Evolutionary conservation across 345 rosid genomes (phyloP), one percentile per base, ranked within the genome.

Genomic region (Alliaria petiolata): DNA sequence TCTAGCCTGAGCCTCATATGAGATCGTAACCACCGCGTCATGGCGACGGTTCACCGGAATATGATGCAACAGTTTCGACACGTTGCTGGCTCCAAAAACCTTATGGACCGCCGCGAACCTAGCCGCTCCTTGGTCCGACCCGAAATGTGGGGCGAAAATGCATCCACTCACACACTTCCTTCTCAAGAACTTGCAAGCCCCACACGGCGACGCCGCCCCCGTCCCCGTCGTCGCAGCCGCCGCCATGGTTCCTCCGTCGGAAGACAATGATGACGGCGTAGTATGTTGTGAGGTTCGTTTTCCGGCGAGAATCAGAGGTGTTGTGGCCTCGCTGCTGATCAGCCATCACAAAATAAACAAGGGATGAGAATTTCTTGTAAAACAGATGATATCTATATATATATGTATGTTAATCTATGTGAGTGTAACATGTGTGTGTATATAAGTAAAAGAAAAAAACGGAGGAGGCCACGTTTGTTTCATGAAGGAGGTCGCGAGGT

Each of bases 181-280:
- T 82, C 98, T 86, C 76, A 93, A 78, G 85, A 93, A 93, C 85
- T 91, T 93, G 74, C 98, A 93, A 44, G 98, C 98, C 19, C 98
- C 98, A 6, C 98, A 93, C 1, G 98, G 98, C 1, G 93, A 80
- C 4, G 80, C 68, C 0, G 87, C 59, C 4, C 82, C 76, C 0
- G 77, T 49, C 16, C 77, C 62, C 42, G 78, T 42, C 11, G 63
- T 38, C 5, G 35, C 40, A 38, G 76, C 82, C 2, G 31, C 52
- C 10, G 64, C 14, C 57, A 67, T 53, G 11, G 54, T 46, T 69
- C 66, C 79, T 55, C 70, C 75, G 11, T 65, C 44, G 8, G 70
- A 62, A 69, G 57, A 35, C 5, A 69, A 20, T 5, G 70, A 76
- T 45, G 79, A 47, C 10, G 75, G 19, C 13, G 42, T 31, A 30